These are phyloP conservation scores for Peniophora sp. DNA, from an alignment of 1,284 basidiomycete species.

Conservation along the genomic window DNA sequence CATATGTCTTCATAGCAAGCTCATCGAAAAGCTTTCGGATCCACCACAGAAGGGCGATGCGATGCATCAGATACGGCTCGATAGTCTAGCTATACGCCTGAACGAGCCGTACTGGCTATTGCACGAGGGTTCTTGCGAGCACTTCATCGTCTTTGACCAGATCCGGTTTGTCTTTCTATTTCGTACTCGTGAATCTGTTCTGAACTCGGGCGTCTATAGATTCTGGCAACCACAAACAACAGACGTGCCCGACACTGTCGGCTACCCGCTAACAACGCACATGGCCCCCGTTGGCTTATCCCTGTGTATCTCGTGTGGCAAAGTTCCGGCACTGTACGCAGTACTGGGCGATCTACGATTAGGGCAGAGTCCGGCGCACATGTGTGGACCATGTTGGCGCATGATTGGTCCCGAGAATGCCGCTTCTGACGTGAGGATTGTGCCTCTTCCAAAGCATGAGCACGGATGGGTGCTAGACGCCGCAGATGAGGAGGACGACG, in stretches of 20 bases:
- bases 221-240: slow-evolving; percentile 35
- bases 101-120: slow-evolving; percentile 76
- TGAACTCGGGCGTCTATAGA: slow-evolving; percentile 25
- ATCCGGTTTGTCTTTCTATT: slow-evolving; percentile 43
- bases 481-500: neutral
- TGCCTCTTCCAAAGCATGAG: slow-evolving; percentile 42
- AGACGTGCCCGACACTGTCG: slow-evolving; percentile 35
- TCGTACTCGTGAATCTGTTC: slow-evolving; percentile 2
- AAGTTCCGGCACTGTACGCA: slow-evolving; percentile 59
- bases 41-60: slow-evolving; percentile 36
- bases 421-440: slow-evolving; percentile 32
- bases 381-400: slow-evolving; percentile 68
- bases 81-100: slow-evolving; percentile 48
- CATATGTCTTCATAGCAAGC: slow-evolving; percentile 34
- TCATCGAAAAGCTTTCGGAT: slow-evolving; percentile 33
- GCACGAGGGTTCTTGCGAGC: slow-evolving; percentile 76
- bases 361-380: slow-evolving; percentile 66
- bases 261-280: slow-evolving; percentile 61
- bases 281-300: slow-evolving; percentile 53
- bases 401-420: slow-evolving; percentile 50
- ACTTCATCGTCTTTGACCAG: slow-evolving; percentile 65
- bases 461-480: slow-evolving; percentile 18
- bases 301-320: slow-evolving; percentile 59
- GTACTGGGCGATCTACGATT: slow-evolving; percentile 63
- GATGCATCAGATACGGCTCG: slow-evolving; percentile 40